Evolutionary conservation across 148 eudicot genomes (phyloP), one percentile per base, ranked within the genome.

Genomic region (Camellia japonica): DNA sequence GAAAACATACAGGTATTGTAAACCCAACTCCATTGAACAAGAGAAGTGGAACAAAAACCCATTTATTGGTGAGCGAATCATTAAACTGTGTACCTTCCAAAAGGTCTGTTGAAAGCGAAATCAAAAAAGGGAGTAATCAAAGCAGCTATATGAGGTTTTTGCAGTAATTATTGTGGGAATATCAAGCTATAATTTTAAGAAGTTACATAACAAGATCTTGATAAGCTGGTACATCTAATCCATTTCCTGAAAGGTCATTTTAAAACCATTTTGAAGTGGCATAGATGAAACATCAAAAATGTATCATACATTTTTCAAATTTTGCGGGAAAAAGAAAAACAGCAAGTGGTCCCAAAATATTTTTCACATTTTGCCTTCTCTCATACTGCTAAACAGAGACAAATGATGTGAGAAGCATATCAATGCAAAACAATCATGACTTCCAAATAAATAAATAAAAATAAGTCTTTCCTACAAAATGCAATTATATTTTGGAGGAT

Each of bases 1-100:
- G 71, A 78, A 81, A 49, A 49, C 52, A 49, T 49, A 7, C 52
- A 49, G 52, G 52, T 49, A 49, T 49, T 49, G 52, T 49, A 49
- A 49, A 49, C 5, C 5, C 52, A 49, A 49, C 74, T 51, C 67
- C 71, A 56, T 43, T 23, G 8, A 74, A 19, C 63, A 68, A 20
- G 13, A 76, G 59, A 63, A 73, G 18, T 3, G 52, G 69, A n/a
- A 68, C 54, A 43, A 60, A 77, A 1, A 77, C 61, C 16, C 71
- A 19, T 3, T 63, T 3, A 20, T 19, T 63, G 30, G 0, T 56
- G 60, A 56, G 60, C 1, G 13, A 56, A 56, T 11, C 60, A 56
- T 49, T 10, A 56, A 56, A 56, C 60, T 7, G 3, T 7, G 13
- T 56, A 56, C 3, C 16, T 56, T 56, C 13, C 0, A 56, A 14